phyloP scores from a whole-genome alignment of 1,284 basidiomycete species.

The Ustilago xerochloae region DNA sequence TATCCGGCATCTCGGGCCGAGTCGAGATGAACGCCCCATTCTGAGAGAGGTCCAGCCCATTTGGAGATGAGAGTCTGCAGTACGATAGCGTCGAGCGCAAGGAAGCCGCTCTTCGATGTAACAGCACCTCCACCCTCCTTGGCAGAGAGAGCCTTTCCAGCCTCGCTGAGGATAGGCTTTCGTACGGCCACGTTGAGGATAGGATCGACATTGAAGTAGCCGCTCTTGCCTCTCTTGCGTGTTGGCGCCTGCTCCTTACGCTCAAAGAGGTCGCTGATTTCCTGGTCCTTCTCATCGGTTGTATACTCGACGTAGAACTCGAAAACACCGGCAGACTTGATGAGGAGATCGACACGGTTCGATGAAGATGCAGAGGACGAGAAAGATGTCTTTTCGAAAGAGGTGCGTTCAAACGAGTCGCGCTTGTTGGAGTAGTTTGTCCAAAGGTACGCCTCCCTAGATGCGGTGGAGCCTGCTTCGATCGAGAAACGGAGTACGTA shows the following conservation, averaged over 20 bases:
- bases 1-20: conserved; percentile 58
- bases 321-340: conserved; percentile 55
- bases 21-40: conserved; percentile 59
- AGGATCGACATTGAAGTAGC: conserved; percentile 63
- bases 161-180: conserved; percentile 43
- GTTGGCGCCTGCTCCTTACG: conserved; percentile 6
- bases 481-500: conserved; percentile 60
- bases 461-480: conserved; percentile 55
- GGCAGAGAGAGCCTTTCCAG: conserved; percentile 23
- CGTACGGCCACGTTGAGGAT: conserved; percentile 50
- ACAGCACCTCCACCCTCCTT: conserved; percentile 50
- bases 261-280: conserved; percentile 19
- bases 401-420: conserved; percentile 77
- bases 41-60: conserved; percentile 61
- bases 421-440: conserved; percentile 72
- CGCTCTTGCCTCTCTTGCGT: conserved; percentile 49
- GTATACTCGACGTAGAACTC: conserved; percentile 64
- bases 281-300: conserved; percentile 23
- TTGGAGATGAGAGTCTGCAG: conserved; percentile 62
- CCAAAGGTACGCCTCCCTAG: conserved; percentile 50
- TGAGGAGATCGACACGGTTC: conserved; percentile 50
- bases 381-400: conserved; percentile 73
- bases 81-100: conserved; percentile 58
- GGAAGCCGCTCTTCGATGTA: conserved; percentile 22
- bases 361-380: conserved; percentile 22